These are phyloP conservation scores for Calonectria hawksworthii DNA, from an alignment of 2,329 filamentous ascomycete genomes.

Conservation along the genomic window DNA sequence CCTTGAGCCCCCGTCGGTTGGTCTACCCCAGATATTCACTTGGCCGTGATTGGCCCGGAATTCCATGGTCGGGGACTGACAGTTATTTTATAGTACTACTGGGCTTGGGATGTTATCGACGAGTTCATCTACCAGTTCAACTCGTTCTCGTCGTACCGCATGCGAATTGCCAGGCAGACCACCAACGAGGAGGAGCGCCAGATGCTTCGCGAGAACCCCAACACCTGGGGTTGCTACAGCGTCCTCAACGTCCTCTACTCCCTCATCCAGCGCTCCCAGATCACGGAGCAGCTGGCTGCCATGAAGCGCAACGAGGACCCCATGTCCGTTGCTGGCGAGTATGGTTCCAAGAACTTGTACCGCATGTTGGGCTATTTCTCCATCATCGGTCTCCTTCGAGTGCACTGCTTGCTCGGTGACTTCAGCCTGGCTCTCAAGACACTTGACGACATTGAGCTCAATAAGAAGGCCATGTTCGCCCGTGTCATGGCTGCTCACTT, in stretches of 20 bases:
- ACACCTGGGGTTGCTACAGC: constrained; percentile 99
- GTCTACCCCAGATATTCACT: constrained; percentile 53
- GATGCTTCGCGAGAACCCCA: constrained; percentile 94
- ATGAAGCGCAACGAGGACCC: constrained; percentile 96
- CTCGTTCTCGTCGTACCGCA: constrained; percentile 97
- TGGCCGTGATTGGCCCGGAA: constrained; percentile 27
- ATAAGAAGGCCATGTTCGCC: constrained; percentile 99
- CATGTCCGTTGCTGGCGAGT: constrained; percentile 90
- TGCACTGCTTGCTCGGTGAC: constrained; percentile 96
- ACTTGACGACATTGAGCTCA: constrained; percentile 98
- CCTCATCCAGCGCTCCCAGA: constrained; percentile 97
- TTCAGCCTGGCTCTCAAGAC: constrained; percentile 99
- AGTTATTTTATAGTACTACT: constrained; percentile 81
- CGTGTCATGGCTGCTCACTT: constrained; percentile 99
- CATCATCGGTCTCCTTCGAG: constrained; percentile 95
- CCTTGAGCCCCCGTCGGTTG: constrained; percentile 93
- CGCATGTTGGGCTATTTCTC: constrained; percentile 99
- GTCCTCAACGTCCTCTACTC: constrained; percentile 99
- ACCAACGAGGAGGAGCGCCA: constrained; percentile 93
- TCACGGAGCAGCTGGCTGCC: constrained; percentile 95
- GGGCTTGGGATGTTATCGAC: constrained; percentile 99
- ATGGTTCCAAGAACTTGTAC: constrained; percentile 94
- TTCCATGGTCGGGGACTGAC: constrained; percentile 35
- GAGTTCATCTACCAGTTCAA: constrained; percentile 99
- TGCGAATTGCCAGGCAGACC: constrained; percentile 86